Conservation (phyloP, 768 basidiomycete genomes). For the Podaxis mareebaensis region DNA sequence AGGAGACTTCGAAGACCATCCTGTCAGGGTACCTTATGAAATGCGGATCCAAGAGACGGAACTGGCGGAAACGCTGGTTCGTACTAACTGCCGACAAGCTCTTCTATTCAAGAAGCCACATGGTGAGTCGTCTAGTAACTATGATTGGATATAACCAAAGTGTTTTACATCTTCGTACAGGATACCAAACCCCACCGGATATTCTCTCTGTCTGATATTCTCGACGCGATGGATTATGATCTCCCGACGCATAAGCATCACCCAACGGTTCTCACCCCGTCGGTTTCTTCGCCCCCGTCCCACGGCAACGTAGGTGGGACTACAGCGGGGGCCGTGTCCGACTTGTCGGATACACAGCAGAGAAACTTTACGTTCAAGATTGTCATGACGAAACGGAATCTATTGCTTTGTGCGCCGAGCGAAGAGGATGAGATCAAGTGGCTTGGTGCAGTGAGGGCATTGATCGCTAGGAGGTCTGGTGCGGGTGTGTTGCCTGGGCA, state of each 20-base stretch:
- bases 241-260: slow-evolving; percentile 55
- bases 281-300: slow-evolving; percentile 34
- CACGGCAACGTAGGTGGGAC: not conserved
- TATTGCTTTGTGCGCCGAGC: slow-evolving; percentile 88
- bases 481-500: slow-evolving; percentile 49
- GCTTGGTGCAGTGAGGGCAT: slow-evolving; percentile 91
- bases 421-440: slow-evolving; percentile 99
- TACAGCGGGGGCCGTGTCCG: slow-evolving; percentile 29
- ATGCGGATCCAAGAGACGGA: slow-evolving; percentile 88
- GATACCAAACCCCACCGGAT: slow-evolving; percentile 87
- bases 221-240: slow-evolving; percentile 92
- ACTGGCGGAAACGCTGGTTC: slow-evolving; percentile 98
- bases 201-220: slow-evolving; percentile 80
- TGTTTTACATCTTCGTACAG: slow-evolving; percentile 39
- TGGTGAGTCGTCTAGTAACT: slow-evolving; percentile 58
- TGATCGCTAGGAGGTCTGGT: slow-evolving; percentile 74
- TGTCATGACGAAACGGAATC: slow-evolving; percentile 89
- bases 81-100: slow-evolving; percentile 87
- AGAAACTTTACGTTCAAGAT: slow-evolving; percentile 83
- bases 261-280: slow-evolving; percentile 31
- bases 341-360: slow-evolving; percentile 31
- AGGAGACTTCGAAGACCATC: slow-evolving; percentile 77
- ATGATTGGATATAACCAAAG: not conserved
- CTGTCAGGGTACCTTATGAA: slow-evolving; percentile 95
- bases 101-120: slow-evolving; percentile 89